A percentile compares a stretch with the other conserved stretches of the same genome.
phyloP scores from a whole-genome alignment of 331 rosid species.

The Quercus lobata region DNA sequence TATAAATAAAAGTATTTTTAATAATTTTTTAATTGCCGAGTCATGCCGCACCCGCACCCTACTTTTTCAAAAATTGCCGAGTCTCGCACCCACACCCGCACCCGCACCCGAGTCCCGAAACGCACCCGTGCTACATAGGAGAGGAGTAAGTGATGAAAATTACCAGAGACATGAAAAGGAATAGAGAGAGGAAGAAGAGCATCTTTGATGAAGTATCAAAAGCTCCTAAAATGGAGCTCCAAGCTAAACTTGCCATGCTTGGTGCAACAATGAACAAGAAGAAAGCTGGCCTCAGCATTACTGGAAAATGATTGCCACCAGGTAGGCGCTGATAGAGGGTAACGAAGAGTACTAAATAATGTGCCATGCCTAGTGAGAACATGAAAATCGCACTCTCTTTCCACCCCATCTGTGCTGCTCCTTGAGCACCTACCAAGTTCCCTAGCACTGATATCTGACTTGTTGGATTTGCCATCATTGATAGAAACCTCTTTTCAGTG shows the following conservation, averaged over 20 bases:
- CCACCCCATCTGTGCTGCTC: background rate
- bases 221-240: slow-evolving; percentile 41
- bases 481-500: background rate
- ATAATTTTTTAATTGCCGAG: too few species aligned
- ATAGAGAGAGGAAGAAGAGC: slow-evolving; percentile 49
- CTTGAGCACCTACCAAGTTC: background rate
- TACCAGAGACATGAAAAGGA: slow-evolving; percentile 49
- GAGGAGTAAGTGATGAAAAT: background rate
- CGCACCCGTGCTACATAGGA: too few species aligned
- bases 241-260: slow-evolving; percentile 52
- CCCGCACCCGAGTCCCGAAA: too few species aligned
- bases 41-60: too few species aligned
- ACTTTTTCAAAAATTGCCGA: too few species aligned
- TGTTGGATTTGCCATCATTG: background rate
- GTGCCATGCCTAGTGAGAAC: background rate
- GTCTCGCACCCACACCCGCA: too few species aligned
- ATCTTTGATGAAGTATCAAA: slow-evolving; percentile 42
- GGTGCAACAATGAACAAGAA: slow-evolving; percentile 53
- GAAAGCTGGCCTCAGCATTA: slow-evolving; percentile 37
- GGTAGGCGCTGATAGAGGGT: background rate
- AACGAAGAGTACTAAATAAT: background rate
- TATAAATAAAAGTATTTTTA: too few species aligned
- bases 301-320: background rate
- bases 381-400: background rate
- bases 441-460: background rate